Base-by-base conservation (phyloP, 768 basidiomycete genomes). In the Lactarius evosmus region DNA sequence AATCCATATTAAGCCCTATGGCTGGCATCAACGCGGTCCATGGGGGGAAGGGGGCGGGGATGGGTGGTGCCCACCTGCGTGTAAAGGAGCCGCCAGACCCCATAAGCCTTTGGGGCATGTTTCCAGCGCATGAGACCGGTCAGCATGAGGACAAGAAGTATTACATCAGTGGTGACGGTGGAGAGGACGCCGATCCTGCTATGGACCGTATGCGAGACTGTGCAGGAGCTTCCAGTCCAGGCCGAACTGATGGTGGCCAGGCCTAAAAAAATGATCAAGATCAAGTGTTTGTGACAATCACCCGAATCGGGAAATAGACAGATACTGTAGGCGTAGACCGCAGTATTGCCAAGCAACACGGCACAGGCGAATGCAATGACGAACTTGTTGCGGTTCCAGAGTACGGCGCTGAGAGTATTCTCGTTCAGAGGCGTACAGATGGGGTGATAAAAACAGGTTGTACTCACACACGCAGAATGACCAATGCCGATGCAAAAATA, bases 391-490 rank as follows among this genome's bases (percentile, higher is more conserved):
- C 46, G 38, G 19, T 60, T 36, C 63, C 63, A 65, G 8, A 64
- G n/a, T 7, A 52, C 53, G 46, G 57, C 32, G 27, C 63, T 64
- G 29, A 25, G 30, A 30, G 2, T 11, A 46, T 25, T 16, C n/a
- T n/a, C 14, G 4, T 16, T 60, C 44, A 55, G 34, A 33, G 25
- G 19, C n/a, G 41, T 33, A 12, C 25, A 51, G 29, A 14, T 14
- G 6, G 17, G 19, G 16, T n/a, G 3, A 32, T 19, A 12, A 50
- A 50, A 11, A 7, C 12, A 29, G 17, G 27, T 19, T 19, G 8
- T 29, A 19, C 63, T 59, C 36, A 66, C 65, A 66, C 38, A 14
- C 65, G 65, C 19, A 66, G 53, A 27, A 64, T 46, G 22, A 66
- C 41, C 25, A 66, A 36, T 8, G 65, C 34, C 34, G 65, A 66